phyloP scores from a whole-genome alignment of 768 basidiomycete species.

The Amanita brunnescens region DNA sequence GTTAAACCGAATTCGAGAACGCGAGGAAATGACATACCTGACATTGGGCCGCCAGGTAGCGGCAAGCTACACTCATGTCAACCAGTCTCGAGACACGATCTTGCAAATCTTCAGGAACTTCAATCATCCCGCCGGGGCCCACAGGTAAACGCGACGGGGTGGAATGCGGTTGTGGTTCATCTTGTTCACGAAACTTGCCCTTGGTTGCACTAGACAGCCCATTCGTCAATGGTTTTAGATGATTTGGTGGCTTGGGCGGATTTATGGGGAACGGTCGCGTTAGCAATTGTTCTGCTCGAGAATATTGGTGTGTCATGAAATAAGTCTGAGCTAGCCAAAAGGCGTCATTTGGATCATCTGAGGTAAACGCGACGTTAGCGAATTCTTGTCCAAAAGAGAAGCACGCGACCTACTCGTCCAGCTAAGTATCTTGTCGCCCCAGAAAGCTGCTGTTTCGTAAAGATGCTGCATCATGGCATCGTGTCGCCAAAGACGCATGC shows the following conservation, averaged over 20 bases:
- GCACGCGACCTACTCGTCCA: conserved; percentile 77
- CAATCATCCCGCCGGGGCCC: conserved; percentile 63
- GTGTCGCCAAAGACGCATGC: conserved; percentile 95
- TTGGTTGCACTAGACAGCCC: conserved; percentile 35
- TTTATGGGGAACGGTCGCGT: conserved; percentile 73
- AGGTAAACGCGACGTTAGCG: conserved; percentile 4
- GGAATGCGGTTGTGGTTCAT: conserved; percentile 23
- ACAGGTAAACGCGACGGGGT: conserved; percentile 53
- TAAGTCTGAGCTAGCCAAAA: conserved; percentile 99
- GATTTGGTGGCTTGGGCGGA: conserved; percentile 30
- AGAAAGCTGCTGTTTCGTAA: conserved; percentile 94
- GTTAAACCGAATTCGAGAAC: not conserved
- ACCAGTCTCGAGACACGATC: conserved; percentile 70
- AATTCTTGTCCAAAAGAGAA: conserved; percentile 6
- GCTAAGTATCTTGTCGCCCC: conserved; percentile 95
- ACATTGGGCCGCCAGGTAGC: conserved; percentile 95
- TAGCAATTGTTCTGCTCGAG: conserved; percentile 85
- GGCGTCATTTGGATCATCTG: conserved; percentile 94
- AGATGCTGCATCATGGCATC: conserved; percentile 98
- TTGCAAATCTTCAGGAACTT: conserved; percentile 55
- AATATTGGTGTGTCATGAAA: conserved; percentile 93
- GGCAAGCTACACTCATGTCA: conserved; percentile 91
- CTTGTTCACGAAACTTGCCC: conserved; percentile 57
- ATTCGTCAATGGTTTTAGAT: conserved; percentile 28
- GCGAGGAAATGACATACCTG: conserved; percentile 42